Base-by-base conservation (phyloP, 495 filamentous ascomycete genomes). In the Aspergillus kassunensis region DNA sequence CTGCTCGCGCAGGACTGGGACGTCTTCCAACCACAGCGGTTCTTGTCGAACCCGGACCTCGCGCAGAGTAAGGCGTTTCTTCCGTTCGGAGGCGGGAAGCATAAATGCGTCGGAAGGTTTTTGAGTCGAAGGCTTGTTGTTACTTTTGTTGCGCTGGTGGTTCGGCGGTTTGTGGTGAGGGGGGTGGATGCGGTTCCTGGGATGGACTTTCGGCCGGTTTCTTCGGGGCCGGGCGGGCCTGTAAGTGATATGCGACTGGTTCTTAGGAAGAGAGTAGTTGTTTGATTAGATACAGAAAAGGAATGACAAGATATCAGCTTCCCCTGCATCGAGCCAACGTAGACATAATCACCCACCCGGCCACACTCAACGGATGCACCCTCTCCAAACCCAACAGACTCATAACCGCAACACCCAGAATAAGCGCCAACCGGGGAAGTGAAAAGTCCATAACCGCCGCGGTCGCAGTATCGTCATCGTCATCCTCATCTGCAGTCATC, bases 21-120 rank as follows among this genome's bases (percentile, higher is more conserved):
- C 23, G 10, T 19, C 25, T 46, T 46, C 25, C 24, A 18, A n/a
- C 44, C 44, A 34, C 27, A 46, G 24, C 44, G 44, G 44, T 46
- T 46, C 25, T 29, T 46, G 10, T 31, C 21, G 11, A 31, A 46
- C 15, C 44, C 44, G 18, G 44, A 6, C 0, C 29, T 46, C 9
- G 44, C 6, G 0, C 44, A 46, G 11, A 46, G 44, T 33, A 46
- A 46, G 44, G 34, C 27, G 8, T 46, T 46, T 21, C 24, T 46
- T 21, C 44, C 44, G 15, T 46, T 46, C 13, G 44, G 44, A 4
- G 44, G 15, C 4, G 44, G 44, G 5, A 46, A 46, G 25, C 44
- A 46, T 19, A 46, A 46, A 18, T 46, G 44, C n/a, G 29, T 46
- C 4, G 44, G 44, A 2, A 25, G 44, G 13, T 33, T 21, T 21